Percentiles rank a stretch among this genome's conserved stretches.
Evolutionary conservation across 192 early-diverging fungal species (phyloP).

Genomic region (Lobosporangium transversale): DNA sequence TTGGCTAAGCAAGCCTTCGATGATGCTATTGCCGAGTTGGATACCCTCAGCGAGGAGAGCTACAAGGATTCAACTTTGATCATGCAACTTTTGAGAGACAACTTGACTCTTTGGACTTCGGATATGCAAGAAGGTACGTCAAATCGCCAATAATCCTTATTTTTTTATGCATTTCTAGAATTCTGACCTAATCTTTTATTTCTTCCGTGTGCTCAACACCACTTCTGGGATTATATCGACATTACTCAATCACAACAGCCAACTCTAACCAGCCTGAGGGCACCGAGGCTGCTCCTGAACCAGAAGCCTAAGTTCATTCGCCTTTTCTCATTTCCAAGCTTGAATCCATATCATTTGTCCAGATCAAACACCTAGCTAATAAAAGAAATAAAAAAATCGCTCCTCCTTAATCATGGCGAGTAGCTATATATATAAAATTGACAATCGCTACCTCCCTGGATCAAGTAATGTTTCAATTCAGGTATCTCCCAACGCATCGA

Average conservation of each 20-base stretch:
- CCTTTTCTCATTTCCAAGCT: neutral
- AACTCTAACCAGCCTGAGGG: conserved; percentile 1
- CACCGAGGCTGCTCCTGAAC: neutral
- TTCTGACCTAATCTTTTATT: too few relatives aligned
- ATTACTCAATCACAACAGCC: too few relatives aligned
- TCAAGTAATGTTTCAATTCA: conserved; percentile 11
- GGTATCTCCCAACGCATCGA: conserved; percentile 47
- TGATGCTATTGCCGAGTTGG: conserved; percentile 98
- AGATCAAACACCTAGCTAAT: neutral
- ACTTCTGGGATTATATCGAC: too few relatives aligned
- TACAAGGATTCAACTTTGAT: conserved; percentile 93
- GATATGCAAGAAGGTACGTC: conserved; percentile 66
- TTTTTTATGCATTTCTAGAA: too few relatives aligned
- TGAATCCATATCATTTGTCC: neutral
- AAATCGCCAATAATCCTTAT: too few relatives aligned
- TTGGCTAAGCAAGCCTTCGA: conserved; percentile 98
- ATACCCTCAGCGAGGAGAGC: conserved; percentile 97
- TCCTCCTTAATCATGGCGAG: neutral
- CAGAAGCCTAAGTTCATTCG: neutral
- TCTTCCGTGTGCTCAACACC: too few relatives aligned
- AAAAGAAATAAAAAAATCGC: neutral
- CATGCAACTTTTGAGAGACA: conserved; percentile 99
- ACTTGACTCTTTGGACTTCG: conserved; percentile 99
- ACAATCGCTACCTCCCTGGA: conserved; percentile 7
- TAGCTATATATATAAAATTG: conserved; percentile 27